Conservation (phyloP, 2,329 filamentous ascomycete species). For the Talaromyces sp. region DNA sequence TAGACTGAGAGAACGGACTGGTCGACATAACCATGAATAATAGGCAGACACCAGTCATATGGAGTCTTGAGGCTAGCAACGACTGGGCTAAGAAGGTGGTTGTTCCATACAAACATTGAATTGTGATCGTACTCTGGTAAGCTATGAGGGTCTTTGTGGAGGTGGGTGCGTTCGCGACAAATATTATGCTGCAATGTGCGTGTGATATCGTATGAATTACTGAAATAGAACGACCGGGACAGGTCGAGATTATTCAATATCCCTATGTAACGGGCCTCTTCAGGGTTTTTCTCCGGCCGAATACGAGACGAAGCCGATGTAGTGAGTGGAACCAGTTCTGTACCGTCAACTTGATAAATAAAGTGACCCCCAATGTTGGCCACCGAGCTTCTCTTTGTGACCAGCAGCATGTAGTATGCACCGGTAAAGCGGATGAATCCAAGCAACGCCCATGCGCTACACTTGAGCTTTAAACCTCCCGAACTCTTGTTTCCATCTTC, state of each 20-base stretch:
- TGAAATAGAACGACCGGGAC: conserved; percentile 92
- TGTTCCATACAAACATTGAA: conserved; percentile 98
- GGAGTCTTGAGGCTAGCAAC: conserved; percentile 66
- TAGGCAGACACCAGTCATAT: conserved; percentile 92
- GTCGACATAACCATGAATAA: conserved; percentile 94
- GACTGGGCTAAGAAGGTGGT: conserved; percentile 77
- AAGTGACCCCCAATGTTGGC: conserved; percentile 96
- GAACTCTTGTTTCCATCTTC: conserved; percentile 90
- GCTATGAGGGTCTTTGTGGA: conserved; percentile 60
- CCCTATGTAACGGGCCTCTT: conserved; percentile 81
- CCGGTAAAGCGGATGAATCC: conserved; percentile 96
- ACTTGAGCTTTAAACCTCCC: conserved; percentile 83
- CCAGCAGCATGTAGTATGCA: conserved; percentile 92
- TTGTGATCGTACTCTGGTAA: conserved; percentile 75
- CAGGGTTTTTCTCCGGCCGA: conserved; percentile 76
- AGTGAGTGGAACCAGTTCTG: conserved; percentile 82
- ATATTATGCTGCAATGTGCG: conserved; percentile 90
- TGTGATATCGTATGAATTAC: conserved; percentile 96
- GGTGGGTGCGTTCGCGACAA: conserved; percentile 66
- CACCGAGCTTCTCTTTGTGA: conserved; percentile 92
- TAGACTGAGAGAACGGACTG: conserved; percentile 83
- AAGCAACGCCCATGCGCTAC: conserved; percentile 86
- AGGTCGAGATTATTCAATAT: conserved; percentile 91
- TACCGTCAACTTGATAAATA: conserved; percentile 90
- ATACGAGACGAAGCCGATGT: conserved; percentile 62